Conservation (phyloP, 2,329 filamentous ascomycete genomes). For the Ceratocystis smalleyi region DNA sequence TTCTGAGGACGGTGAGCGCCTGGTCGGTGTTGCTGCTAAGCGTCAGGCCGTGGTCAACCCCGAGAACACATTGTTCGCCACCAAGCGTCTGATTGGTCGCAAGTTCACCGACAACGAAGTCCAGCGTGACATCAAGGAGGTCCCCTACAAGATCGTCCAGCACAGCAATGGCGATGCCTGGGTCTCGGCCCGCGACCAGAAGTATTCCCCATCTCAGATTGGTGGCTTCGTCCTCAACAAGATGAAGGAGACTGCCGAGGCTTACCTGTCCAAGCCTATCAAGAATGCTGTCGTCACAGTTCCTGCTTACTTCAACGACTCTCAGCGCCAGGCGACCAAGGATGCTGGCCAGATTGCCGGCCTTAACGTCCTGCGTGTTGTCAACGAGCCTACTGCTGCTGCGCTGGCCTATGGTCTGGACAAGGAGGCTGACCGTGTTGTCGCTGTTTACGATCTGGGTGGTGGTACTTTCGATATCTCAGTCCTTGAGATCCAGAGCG, state of each 20-base stretch:
- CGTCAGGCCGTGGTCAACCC: constrained; percentile 97
- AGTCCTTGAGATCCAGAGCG: constrained; percentile 90
- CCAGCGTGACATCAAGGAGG: constrained; percentile 92
- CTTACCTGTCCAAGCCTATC: constrained; percentile 74
- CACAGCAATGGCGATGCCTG: constrained; percentile 93
- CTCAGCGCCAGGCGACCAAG: constrained; percentile 96
- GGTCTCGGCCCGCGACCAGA: constrained; percentile 84
- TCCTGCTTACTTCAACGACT: constrained; percentile 97
- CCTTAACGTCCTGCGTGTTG: constrained; percentile 90
- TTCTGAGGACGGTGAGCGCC: constrained; percentile 83
- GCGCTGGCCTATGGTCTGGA: constrained; percentile 92
- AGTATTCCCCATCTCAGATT: constrained; percentile 96
- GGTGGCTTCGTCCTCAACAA: constrained; percentile 93
- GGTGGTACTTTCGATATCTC: constrained; percentile 99
- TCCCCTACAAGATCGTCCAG: constrained; percentile 96
- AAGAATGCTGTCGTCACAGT: constrained; percentile 97
- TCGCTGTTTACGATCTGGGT: constrained; percentile 94
- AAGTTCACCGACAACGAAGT: constrained; percentile 91
- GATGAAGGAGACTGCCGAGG: constrained; percentile 98
- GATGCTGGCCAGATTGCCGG: constrained; percentile 97
- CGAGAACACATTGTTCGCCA: constrained; percentile 95
- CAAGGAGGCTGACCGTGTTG: constrained; percentile 77
- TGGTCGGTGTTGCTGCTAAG: constrained; percentile 95
- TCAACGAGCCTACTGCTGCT: constrained; percentile 94
- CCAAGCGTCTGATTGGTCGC: constrained; percentile 95